Evolutionary conservation across 345 rosid species (phyloP).

Genomic region (Iberis pinnata): DNA sequence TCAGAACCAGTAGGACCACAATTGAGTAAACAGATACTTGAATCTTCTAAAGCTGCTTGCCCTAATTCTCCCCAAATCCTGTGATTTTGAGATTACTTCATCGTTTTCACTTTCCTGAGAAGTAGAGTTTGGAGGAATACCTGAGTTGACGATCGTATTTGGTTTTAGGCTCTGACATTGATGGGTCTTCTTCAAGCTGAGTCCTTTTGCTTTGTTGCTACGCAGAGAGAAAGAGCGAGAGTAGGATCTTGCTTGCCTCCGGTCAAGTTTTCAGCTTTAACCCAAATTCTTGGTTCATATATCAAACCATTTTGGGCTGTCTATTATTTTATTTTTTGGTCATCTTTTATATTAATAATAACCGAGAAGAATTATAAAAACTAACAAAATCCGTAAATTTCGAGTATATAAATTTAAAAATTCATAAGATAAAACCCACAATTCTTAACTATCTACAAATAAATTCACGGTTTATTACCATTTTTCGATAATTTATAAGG

Average conservation of each 20-base stretch:
- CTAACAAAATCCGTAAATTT: no score
- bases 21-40: conserved; percentile 87
- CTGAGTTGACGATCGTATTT: conserved; percentile 99
- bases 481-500: no score
- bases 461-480: no score
- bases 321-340: no score
- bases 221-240: conserved; percentile 13
- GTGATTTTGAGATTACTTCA: conserved; percentile 35
- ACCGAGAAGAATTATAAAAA: no score
- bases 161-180: conserved; percentile 74
- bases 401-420: no score
- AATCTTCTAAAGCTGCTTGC: conserved; percentile 76
- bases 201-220: conserved; percentile 17
- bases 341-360: no score
- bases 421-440: no score
- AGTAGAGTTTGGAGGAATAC: conserved; percentile 29
- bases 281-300: no score
- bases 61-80: conserved; percentile 99
- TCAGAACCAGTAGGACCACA: conserved; percentile 99
- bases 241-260: background rate
- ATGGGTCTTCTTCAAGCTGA: conserved; percentile 12
- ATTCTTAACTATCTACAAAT: no score
- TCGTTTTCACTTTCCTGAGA: background rate
- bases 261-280: background rate
- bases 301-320: no score